Evolutionary conservation across 2,329 filamentous ascomycete species (phyloP), one percentile per base, ranked within the genome.

Genomic region (Monilinia fructigena): DNA sequence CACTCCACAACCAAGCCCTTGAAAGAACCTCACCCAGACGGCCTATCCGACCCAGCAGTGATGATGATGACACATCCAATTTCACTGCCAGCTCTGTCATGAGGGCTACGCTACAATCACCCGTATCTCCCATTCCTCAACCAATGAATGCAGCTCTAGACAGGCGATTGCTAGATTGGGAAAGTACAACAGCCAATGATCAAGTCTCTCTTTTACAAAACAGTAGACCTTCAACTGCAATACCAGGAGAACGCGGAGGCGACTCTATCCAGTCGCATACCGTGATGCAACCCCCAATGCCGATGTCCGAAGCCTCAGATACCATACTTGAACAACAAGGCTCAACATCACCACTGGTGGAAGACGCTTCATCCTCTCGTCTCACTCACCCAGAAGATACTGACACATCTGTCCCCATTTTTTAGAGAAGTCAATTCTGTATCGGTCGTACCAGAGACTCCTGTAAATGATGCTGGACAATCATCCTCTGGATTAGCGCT

Each of bases 121-220:
- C 72, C 54, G 61, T 69, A 20, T 74, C 70, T 11, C 72, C 74
- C 10, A 69, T 72, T 66, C 73, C 72, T 50, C 70, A 72, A 52
- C 67, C 67, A 16, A 52, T 64, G 23, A 55, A 61, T 59, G 63
- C 54, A 52, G 56, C 63, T 23, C 38, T 69, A 38, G 65, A 70
- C n/a, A 56, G 40, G 54, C 64, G 66, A 12, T 55, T 70, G 23
- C 58, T 66, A 42, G 63, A 68, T 63, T 68, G 68, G 70, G 69
- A 71, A 65, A 65, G 47, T 35, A 50, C 66, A 42, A 63, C 64
- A n/a, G 54, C 52, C 20, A 54, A 65, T 26, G 63, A 65, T 16
- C 26, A 65, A 38, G 63, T 59, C 31, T 59, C 63, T n/a, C n/a
- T 59, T n/a, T 50, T 65, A 42, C 63, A 65, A 23, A 56, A 52